Evolutionary conservation across 2,329 filamentous ascomycete genomes (phyloP).

Genomic region (Didymella arachidicola): DNA sequence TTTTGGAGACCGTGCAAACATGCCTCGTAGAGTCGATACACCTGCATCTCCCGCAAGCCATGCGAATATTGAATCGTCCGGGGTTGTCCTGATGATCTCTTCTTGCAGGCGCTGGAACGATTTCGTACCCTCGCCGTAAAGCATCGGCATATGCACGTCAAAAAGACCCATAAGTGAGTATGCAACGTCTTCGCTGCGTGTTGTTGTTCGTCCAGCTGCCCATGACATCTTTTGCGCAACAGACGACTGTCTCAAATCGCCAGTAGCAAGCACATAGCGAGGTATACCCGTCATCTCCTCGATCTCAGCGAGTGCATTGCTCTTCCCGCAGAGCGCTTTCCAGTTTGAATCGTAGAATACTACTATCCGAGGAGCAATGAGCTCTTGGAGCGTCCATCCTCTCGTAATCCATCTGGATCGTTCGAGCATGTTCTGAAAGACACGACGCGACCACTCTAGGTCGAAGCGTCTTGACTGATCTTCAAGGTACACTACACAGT

Average conservation of each 20-base stretch:
- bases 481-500: not conserved
- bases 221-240: not conserved
- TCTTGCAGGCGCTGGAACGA: constrained; percentile 1
- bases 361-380: not conserved
- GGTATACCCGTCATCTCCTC: not conserved
- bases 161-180: not conserved
- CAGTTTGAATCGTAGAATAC: not conserved
- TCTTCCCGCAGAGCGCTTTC: not conserved
- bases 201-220: not conserved
- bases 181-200: not conserved
- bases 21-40: not conserved
- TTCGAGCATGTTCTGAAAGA: not conserved
- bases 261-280: not conserved
- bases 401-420: not conserved
- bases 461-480: not conserved
- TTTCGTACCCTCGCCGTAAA: not conserved
- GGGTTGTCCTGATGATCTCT: not conserved
- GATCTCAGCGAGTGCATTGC: not conserved
- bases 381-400: constrained; percentile 3
- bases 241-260: not conserved
- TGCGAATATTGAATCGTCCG: constrained; percentile 2
- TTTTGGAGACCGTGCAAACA: not conserved
- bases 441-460: not conserved
- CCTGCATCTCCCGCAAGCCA: constrained; percentile 3
- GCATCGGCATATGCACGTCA: not conserved